Base-by-base conservation (phyloP, 768 basidiomycete species). In the Boletus vinaceobasis region DNA sequence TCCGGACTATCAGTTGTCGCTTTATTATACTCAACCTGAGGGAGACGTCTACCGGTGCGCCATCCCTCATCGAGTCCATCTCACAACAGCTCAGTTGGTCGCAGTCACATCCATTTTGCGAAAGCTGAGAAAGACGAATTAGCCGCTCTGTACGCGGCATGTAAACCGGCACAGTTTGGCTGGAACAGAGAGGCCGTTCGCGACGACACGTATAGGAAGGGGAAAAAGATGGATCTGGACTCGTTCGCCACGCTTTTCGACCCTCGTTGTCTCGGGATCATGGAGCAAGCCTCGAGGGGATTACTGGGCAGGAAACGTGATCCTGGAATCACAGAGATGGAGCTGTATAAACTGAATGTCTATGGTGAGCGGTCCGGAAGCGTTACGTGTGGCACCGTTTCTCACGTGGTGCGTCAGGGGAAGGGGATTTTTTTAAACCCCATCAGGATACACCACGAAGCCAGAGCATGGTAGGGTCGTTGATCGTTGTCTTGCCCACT, bases 401-500 rank as follows among this genome's bases (percentile, higher is more conserved):
- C 19, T 40, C 7, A 26, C 36, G 8, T 11, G 29, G 13, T 3
- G 31, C 17, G 6, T 19, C 17, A 53, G 50, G 51, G 3, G 11
- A 35, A 13, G 51, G 36, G 0, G 52, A 44, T 32, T 57, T 48
- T 27, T 53, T 38, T 36, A 53, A 57, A 42, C 33, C 52, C 7
- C 40, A 54, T 14, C 32, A 44, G 14, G 52, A 53, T 10, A 79
- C 79, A 0, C 77, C 78, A 4, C 74, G 75, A 4, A 59, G 66
- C 6, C 64, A 69, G 9, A 60, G 59, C n/a, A 80, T 80, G 74
- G 74, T 84, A 43, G 80, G 77, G 1, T 80, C 80, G 1, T 73
- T 84, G 6, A 74, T 82, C 2, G 57, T 81, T 17, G 69, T 77
- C n/a, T 72, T 79, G 43, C 80, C 79, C 17, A 76, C 74, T 0